Conservation (phyloP, 805 yeast genomes). For the Myxozyma mucilagina region DNA sequence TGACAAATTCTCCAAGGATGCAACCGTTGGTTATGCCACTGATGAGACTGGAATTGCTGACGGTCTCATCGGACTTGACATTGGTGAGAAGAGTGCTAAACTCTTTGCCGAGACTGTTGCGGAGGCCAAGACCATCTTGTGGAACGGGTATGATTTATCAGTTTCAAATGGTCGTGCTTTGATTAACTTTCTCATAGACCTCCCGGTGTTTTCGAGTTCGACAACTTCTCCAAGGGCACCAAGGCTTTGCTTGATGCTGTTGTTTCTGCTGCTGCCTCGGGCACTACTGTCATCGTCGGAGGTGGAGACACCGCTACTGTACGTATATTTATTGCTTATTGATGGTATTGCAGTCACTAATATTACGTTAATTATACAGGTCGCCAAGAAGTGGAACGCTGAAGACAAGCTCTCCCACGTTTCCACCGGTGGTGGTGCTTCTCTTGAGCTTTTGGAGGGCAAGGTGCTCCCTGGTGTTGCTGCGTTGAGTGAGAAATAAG, state of each 20-base stretch:
- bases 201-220: constrained; percentile 99
- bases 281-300: constrained; percentile 95
- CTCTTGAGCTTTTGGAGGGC: constrained; percentile 97
- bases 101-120: constrained; percentile 80
- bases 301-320: constrained; percentile 99
- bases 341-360: background rate
- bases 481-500: constrained; percentile 75
- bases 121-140: constrained; percentile 94
- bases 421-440: constrained; percentile 99
- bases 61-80: constrained; percentile 93
- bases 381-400: constrained; percentile 96
- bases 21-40: constrained; percentile 79
- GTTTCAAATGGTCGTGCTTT: background rate
- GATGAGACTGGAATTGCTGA: constrained; percentile 92
- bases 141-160: constrained; percentile 71
- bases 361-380: background rate
- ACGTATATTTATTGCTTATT: background rate
- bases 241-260: constrained; percentile 85
- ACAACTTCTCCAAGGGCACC: constrained; percentile 87
- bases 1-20: constrained; percentile 90
- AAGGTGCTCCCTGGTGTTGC: constrained; percentile 97
- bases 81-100: constrained; percentile 85
- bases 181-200: constrained; percentile 48
- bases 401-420: constrained; percentile 96
- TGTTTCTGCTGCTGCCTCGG: constrained; percentile 80